A percentile compares a stretch with the other conserved stretches of the same genome.
Conservation (phyloP, 2,329 filamentous ascomycete genomes). For the Colletotrichum tropicale region DNA sequence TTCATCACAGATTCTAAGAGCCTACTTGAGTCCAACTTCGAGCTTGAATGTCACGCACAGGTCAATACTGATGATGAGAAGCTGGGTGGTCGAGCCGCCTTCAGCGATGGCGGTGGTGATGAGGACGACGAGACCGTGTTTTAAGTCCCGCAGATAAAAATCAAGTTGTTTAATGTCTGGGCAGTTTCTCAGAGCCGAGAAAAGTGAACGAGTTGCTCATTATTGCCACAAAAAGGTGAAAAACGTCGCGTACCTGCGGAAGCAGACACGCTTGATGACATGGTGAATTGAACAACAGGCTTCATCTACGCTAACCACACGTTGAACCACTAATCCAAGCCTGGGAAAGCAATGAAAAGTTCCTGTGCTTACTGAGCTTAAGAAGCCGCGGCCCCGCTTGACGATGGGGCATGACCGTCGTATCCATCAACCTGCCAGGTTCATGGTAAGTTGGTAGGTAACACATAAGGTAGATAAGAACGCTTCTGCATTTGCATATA, state of each 20-base stretch:
- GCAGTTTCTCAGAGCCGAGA: background rate
- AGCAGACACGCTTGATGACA: background rate
- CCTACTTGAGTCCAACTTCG: background rate
- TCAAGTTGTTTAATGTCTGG: background rate
- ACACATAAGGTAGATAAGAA: background rate
- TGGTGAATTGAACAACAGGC: background rate
- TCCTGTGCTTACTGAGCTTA: background rate
- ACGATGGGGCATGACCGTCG: background rate
- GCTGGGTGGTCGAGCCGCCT: background rate
- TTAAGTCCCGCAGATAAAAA: background rate
- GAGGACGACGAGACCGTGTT: background rate
- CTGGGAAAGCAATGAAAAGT: background rate
- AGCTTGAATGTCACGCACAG: rapidly evolving
- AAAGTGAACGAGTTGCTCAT: background rate
- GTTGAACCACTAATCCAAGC: background rate
- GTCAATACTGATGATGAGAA: background rate
- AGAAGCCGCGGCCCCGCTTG: background rate
- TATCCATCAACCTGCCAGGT: background rate
- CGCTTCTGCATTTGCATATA: background rate
- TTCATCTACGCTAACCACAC: background rate
- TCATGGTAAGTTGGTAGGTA: background rate
- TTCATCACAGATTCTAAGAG: background rate
- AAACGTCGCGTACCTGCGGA: background rate
- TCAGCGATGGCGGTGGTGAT: background rate
- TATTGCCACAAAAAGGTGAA: background rate